Evolutionary conservation across 108 stramenopile genomes (phyloP), one percentile per base, ranked within the genome.

Genomic region (Skeletonema potamos): DNA sequence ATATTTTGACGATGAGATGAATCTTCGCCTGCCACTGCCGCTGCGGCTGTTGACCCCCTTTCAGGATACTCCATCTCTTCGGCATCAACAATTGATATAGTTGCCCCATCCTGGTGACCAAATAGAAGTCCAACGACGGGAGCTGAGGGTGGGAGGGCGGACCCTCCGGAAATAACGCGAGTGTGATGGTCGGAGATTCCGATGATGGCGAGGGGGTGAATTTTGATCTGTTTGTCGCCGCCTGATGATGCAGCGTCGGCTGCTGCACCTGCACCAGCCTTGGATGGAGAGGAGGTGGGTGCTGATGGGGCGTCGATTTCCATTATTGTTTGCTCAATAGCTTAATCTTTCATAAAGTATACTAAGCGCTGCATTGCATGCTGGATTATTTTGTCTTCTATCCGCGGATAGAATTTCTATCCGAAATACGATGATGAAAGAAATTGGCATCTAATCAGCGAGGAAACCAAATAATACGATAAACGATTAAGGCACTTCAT

Each of bases 111-210:
- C 59, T 57, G 54, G 27, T 54, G 11, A 20, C 41, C 64, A 27
- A 59, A 64, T 32, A 75, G 44, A 46, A 72, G 62, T 61, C 93
- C 93, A 11, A 94, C 81, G 15, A 90, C 86, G 54, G 89, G 87
- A 18, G 87, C 79, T 17, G 64, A 39, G 11, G 24, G 64, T 3
- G 79, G 66, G 32, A 94, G 64, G 6, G 90, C 85, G 27, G 90
- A 91, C 43, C 93, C 90, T 15, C 93, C 93, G 41, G 67, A 68
- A 4, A 82, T 58, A 44, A 94, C 83, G 17, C 90, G 87, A 7
- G 93, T 94, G 67, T 89, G 91, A 56, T 94, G 93, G 70, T 94
- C 93, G 22, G 89, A 86, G 74, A 94, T 94, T 61, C 87, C 82
- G 33, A 94, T 89, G 65, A 94, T 81, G 39, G 93, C 86, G 33